Base-by-base conservation (phyloP, 805 yeast species). In the Priceomyces castillae region DNA sequence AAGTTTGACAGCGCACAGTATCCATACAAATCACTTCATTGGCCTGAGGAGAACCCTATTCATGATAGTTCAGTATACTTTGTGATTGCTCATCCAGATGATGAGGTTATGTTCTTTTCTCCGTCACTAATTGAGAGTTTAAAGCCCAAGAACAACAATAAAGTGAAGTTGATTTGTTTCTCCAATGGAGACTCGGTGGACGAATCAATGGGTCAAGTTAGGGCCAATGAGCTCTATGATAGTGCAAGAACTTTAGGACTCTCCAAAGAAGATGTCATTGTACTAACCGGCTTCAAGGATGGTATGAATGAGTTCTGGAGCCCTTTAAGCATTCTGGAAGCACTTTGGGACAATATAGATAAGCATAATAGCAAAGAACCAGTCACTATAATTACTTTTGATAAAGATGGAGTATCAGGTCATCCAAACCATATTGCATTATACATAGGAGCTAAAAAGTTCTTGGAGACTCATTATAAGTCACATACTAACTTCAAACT, bases 31-130 rank as follows among this genome's bases (percentile, higher is more conserved):
- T 64, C 73, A n/a, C 54, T 69, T 30, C 62, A 69, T 2, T 54
- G 61, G 7, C 69, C 69, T 6, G 54, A 65, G 17, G 61, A 66
- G 5, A 56, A 69, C 14, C 63, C 67, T 2, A 62, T 70, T 16
- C 59, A 54, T 12, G 59, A 69, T 46, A 56, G 62, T 31, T 56
- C 65, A 2, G 67, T 80, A 1, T 76, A 71, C 50, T 67, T 83
- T 37, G 66, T 92, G 10, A 82, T 90, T 33, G 97, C 96, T 0
- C 99, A 94, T 63, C 99, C 99, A 0, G 99, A 94, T 63, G 99
- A 94, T 62, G 99, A 94, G 64, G 90, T 89, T 40, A 94, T 94
- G 99, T 94, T 94, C 64, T 94, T 94, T 56, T 80, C 89, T 1
- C 99, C 99, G 0, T 71, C 90, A 0, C 50, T 90, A 25, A 61